Percentiles rank a stretch among this genome's conserved stretches.
Conservation (phyloP, 176 grass and related monocot genomes). For the Stipa capillata region DNA sequence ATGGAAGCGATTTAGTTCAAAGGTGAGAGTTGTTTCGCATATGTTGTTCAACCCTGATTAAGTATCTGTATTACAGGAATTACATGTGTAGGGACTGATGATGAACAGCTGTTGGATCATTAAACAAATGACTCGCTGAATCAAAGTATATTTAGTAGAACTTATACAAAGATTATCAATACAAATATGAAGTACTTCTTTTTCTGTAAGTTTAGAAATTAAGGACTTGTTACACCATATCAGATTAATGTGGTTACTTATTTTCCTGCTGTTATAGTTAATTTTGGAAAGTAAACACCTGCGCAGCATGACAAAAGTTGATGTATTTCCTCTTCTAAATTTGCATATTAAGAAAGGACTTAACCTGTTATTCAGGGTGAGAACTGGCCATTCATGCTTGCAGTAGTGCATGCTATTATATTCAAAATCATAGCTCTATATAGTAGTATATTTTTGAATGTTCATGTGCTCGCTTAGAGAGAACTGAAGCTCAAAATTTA, state of each 20-base stretch:
- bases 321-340: neutral
- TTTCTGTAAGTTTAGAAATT: neutral
- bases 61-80: neutral
- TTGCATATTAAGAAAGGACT: neutral
- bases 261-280: neutral
- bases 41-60: neutral
- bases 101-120: slow-evolving; percentile 6
- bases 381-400: neutral
- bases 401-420: neutral
- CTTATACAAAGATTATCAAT: neutral
- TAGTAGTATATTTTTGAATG: slow-evolving; percentile 5
- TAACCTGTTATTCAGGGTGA: neutral
- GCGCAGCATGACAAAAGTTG: neutral
- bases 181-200: neutral
- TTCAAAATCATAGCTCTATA: neutral
- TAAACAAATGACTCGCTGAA: neutral
- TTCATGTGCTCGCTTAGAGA: neutral
- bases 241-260: neutral
- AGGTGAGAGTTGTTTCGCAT: slow-evolving; percentile 39
- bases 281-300: neutral
- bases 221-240: neutral
- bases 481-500: neutral
- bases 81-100: neutral
- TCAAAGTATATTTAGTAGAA: neutral
- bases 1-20: slow-evolving; percentile 37